Base-by-base conservation (phyloP, 2,329 filamentous ascomycete species). In the Fusarium cicatricum region DNA sequence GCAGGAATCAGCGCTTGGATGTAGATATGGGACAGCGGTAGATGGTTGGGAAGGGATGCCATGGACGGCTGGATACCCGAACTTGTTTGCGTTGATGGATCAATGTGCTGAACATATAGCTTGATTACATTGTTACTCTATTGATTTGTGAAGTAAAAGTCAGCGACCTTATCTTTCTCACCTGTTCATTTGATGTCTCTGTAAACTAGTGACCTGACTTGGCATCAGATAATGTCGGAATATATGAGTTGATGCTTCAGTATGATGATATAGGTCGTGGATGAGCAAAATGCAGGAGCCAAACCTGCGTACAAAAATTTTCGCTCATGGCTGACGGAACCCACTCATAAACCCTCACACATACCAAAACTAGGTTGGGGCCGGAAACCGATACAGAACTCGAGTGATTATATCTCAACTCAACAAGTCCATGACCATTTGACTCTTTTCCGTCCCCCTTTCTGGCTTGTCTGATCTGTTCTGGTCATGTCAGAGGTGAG, bases 61-160 rank as follows among this genome's bases (percentile, higher is more conserved):
- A 41, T 39, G 53, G 51, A 60, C 21, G 61, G 65, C 61, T 65
- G 58, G 63, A 67, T 67, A 65, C 65, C 65, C 51, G 11, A 54
- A 47, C 19, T 32, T 60, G 47, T 47, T 45, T 31, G 48, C n/a
- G n/a, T 17, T 53, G 29, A 37, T 39, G 41, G 52, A 43, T 48
- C 36, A 23, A 14, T 12, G 28, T 34, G 31, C 55, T 33, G 50
- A 45, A 62, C 45, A 62, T 50, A 36, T 52, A 52, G 58, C 37
- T 56, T 55, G 50, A 36, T 47, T 46, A 55, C 14, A 50, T 40
- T 50, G 41, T 38, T 58, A 38, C 36, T 41, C 39, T 32, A 41
- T 53, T 41, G 31, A 28, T 11, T 21, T 28, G 43, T 48, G 39
- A 61, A 66, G 56, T 58, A 26, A 26, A 26, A 26, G 23, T 26